Evolutionary conservation across 1,284 basidiomycete genomes (phyloP).

Genomic region (Trichosporon faecale): DNA sequence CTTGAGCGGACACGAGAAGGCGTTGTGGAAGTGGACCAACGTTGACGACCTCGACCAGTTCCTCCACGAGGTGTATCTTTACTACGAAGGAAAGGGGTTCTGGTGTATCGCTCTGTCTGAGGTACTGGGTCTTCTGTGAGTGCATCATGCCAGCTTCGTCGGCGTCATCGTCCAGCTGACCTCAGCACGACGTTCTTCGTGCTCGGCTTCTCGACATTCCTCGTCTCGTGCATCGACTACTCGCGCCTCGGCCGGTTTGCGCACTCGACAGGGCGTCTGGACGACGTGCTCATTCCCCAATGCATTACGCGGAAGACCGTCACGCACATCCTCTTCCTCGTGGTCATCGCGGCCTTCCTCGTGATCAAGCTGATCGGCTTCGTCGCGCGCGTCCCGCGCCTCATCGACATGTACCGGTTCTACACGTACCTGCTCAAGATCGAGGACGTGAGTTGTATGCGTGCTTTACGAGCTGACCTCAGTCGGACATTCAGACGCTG

Average conservation of each 20-base stretch:
- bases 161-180: constrained; percentile 3
- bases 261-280: constrained; percentile 56
- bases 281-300: constrained; percentile 71
- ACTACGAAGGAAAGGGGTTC: constrained; percentile 94
- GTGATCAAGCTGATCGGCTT: constrained; percentile 58
- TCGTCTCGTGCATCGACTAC: constrained; percentile 93
- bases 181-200: constrained; percentile 92
- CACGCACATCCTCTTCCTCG: constrained; percentile 63
- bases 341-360: constrained; percentile 78
- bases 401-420: constrained; percentile 91
- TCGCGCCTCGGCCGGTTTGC: constrained; percentile 60
- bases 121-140: constrained; percentile 86
- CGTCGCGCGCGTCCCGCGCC: constrained; percentile 60
- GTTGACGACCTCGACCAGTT: constrained; percentile 94
- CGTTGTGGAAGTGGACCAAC: constrained; percentile 98
- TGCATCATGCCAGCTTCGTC: not conserved
- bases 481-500: constrained; percentile 96
- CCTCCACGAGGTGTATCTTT: constrained; percentile 84
- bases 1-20: constrained; percentile 78
- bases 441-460: constrained; percentile 55
- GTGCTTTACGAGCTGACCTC: constrained; percentile 43
- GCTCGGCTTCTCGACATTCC: constrained; percentile 92
- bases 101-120: constrained; percentile 87
- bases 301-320: constrained; percentile 62
- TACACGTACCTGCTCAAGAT: constrained; percentile 60